These are phyloP conservation scores for Flaveria trinervia DNA, from an alignment of 129 eudicot genomes.

Conservation along the genomic window DNA sequence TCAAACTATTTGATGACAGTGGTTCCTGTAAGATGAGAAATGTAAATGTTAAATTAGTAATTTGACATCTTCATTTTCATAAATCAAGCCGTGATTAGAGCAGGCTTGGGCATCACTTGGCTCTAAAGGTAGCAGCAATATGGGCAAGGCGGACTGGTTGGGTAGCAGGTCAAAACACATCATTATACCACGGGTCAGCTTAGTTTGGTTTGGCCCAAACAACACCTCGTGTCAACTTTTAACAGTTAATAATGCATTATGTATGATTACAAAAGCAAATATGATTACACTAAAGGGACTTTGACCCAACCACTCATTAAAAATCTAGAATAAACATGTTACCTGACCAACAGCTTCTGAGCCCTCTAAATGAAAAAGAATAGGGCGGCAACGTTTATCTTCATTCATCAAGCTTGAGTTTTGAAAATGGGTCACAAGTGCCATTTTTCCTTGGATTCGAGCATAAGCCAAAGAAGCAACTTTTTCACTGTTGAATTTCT, in stretches of 20 bases:
- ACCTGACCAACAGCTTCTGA: conserved; percentile 70
- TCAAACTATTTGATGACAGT: conserved; percentile 49
- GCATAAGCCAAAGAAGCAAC: conserved; percentile 92
- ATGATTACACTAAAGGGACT: background rate
- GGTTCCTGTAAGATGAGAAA: conserved; percentile 39
- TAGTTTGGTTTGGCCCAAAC: background rate
- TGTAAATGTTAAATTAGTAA: background rate
- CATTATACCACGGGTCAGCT: too few relatives aligned
- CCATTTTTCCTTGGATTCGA: conserved; percentile 84
- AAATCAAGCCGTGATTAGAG: background rate
- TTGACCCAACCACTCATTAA: background rate
- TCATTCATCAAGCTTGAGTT: conserved; percentile 96
- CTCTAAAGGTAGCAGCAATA: background rate
- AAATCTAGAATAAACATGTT: conserved; percentile 11
- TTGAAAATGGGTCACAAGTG: conserved; percentile 83
- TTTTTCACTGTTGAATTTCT: conserved; percentile 90
- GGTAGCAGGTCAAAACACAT: too few relatives aligned
- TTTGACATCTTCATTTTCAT: background rate
- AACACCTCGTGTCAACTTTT: background rate
- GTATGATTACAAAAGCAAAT: background rate
- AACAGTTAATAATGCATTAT: background rate
- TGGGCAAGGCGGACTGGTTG: too few relatives aligned
- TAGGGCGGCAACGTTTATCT: conserved; percentile 92
- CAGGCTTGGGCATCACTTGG: background rate
- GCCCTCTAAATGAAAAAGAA: conserved; percentile 67